A percentile compares a stretch with the other conserved stretches of the same genome.
These are phyloP conservation scores for Encephalitozoon romaleae DNA, from an alignment of 371 early-diverging fungal genomes.

Conservation along the genomic window DNA sequence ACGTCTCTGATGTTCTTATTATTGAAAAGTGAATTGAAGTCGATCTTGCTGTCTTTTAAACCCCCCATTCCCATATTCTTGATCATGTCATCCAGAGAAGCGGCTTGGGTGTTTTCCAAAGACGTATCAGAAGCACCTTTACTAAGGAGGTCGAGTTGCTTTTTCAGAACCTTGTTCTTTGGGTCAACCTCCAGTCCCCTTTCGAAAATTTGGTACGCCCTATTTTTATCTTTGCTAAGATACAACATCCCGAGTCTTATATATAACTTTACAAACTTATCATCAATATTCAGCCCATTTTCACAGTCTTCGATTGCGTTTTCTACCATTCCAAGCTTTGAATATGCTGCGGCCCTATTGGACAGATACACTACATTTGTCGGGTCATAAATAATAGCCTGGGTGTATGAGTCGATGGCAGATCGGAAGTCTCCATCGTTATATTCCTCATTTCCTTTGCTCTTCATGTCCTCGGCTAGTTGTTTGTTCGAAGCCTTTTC, in stretches of 20 bases:
- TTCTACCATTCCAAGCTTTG: conserved; percentile 78
- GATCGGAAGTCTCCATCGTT: conserved; percentile 79
- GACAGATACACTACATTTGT: conserved; percentile 77
- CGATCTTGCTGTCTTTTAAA: neutral
- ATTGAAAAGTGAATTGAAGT: neutral
- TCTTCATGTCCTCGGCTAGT: conserved; percentile 66
- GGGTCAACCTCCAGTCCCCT: conserved; percentile 24
- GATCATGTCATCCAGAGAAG: neutral
- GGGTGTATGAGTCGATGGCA: conserved; percentile 74
- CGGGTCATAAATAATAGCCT: conserved; percentile 75
- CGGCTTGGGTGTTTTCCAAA: neutral
- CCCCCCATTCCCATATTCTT: neutral
- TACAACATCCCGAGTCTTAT: conserved; percentile 66
- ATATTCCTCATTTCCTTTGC: conserved; percentile 76
- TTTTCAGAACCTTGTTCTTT: neutral
- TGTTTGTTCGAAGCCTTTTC: neutral
- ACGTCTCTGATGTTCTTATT: conserved; percentile 6
- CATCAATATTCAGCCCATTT: conserved; percentile 73
- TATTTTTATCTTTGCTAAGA: conserved; percentile 16
- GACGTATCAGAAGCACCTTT: neutral
- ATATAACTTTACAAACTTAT: conserved; percentile 81
- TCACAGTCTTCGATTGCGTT: conserved; percentile 89
- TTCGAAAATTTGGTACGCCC: neutral
- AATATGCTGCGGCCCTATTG: conserved; percentile 87
- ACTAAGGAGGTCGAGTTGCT: neutral